Evolutionary conservation across 129 eudicot genomes (phyloP), one percentile per base, ranked within the genome.

Genomic region (Scalesia atractyloides): DNA sequence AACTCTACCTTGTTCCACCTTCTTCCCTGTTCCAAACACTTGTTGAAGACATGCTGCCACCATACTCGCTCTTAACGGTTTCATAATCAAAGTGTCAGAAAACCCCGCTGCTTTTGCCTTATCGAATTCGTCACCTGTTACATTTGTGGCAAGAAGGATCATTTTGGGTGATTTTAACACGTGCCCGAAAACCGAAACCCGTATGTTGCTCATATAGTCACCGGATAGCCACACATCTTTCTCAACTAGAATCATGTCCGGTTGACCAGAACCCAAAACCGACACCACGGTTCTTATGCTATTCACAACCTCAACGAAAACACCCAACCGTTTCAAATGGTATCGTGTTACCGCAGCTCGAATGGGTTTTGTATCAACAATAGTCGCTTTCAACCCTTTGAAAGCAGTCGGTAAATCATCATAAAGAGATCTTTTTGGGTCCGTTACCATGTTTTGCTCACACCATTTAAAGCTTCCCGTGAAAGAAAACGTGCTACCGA

Each of bases 401-500:
- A 83, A 84, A 4, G 85, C 20, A 37, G 73, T 77, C 7, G 90
- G 90, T 43, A 88, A 26, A 69, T 86, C 87, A 37, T 77, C 85
- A 12, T 78, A 76, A 41, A 73, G 67, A 11, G 86, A 76, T 36
- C 81, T 82, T 66, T 84, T 80, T 34, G 64, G 65, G 62, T 86
- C 82, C 1, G 48, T 36, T 19, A 67, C 71, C 3, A 76, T 26
- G 69, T 36, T 75, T 58, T 80, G 75, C 58, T 86, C 88, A 11
- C 85, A 86, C 34, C 76, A 71, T 73, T 69, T 52, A 15, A 86
- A 83, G 7, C 72, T 82, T 20, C 85, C 86, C 5, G 88, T 91
- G 75, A 91, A 91, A 0, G 92, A 84, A 73, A 91, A 91, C 33
- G 95, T 91, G 81, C 90, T 88, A 56, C 97, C 97, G 7, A 91